Conservation (phyloP, 2,329 filamentous ascomycete genomes). For the Macrophomina tecta region DNA sequence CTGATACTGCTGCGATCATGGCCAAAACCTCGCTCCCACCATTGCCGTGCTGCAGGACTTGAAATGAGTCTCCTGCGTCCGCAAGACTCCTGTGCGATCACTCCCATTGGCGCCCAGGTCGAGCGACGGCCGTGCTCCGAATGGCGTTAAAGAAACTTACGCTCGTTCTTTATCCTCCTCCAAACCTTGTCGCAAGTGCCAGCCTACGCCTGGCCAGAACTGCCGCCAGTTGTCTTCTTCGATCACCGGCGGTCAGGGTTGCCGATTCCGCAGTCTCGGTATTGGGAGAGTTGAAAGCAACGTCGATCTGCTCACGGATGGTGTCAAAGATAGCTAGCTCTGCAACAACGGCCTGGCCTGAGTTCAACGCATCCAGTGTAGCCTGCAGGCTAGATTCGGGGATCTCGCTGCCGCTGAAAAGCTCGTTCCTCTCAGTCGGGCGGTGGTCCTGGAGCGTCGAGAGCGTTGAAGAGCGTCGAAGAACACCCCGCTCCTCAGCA, state of each 20-base stretch:
- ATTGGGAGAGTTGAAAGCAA: slow-evolving; percentile 16
- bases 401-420: slow-evolving; percentile 22
- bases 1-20: not conserved
- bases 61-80: slow-evolving; percentile 1
- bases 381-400: slow-evolving; percentile 35
- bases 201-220: slow-evolving; percentile 15
- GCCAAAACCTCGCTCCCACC: slow-evolving; percentile 13
- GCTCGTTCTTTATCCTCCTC: slow-evolving; percentile 17
- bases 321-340: slow-evolving; percentile 51
- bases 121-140: slow-evolving; percentile 8
- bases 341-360: slow-evolving; percentile 54
- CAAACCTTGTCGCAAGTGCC: slow-evolving; percentile 19
- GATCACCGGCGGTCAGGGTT: slow-evolving; percentile 5
- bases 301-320: slow-evolving; percentile 46
- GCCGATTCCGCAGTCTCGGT: slow-evolving; percentile 5
- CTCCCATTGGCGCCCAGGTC: not conserved
- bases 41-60: slow-evolving; percentile 2
- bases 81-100: not conserved
- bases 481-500: slow-evolving; percentile 64
- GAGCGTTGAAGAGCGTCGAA: slow-evolving; percentile 41
- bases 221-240: slow-evolving; percentile 14
- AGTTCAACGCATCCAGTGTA: slow-evolving; percentile 53
- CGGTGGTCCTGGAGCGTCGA: slow-evolving; percentile 1
- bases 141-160: not conserved
- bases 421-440: slow-evolving; percentile 15